phyloP scores from a whole-genome alignment of 805 yeast species.

The Kurtzmaniella fragi region DNA sequence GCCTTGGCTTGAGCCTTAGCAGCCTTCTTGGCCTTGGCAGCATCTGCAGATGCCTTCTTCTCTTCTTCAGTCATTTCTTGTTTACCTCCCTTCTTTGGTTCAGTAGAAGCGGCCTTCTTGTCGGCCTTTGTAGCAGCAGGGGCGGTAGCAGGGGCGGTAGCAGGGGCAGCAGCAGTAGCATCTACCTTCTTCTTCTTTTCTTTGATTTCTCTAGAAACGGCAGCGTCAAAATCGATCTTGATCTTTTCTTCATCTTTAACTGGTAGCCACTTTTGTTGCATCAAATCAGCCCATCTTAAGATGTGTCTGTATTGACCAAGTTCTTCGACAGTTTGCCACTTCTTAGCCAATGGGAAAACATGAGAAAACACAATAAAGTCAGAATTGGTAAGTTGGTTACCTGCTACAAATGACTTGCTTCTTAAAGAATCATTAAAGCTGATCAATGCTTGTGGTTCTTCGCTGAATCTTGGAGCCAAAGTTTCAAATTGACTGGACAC shows the following conservation, averaged over 20 bases:
- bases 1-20: conserved; percentile 61
- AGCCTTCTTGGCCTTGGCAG: conserved; percentile 58
- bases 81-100: conserved; percentile 14
- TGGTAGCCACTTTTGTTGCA: conserved; percentile 61
- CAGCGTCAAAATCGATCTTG: conserved; percentile 52
- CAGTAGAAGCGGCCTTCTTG: conserved; percentile 41
- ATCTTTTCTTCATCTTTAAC: conserved; percentile 53
- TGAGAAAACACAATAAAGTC: conserved; percentile 69
- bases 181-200: conserved; percentile 49
- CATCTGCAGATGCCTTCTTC: conserved; percentile 46
- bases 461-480: conserved; percentile 50
- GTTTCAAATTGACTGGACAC: conserved; percentile 76
- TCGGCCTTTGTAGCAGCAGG: conserved; percentile 32
- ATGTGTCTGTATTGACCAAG: conserved; percentile 72
- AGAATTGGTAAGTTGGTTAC: conserved; percentile 59
- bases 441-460: conserved; percentile 37
- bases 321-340: conserved; percentile 48
- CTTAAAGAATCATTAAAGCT: conserved; percentile 67
- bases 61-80: conserved; percentile 34
- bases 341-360: conserved; percentile 54
- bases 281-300: conserved; percentile 85
- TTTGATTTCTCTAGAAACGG: conserved; percentile 71
- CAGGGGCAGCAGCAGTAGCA: conserved; percentile 14
- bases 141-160: conserved; percentile 13
- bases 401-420: conserved; percentile 64